Evolutionary conservation across 2,329 filamentous ascomycete species (phyloP), one percentile per base, ranked within the genome.

Genomic region (Xylariaceae sp.): DNA sequence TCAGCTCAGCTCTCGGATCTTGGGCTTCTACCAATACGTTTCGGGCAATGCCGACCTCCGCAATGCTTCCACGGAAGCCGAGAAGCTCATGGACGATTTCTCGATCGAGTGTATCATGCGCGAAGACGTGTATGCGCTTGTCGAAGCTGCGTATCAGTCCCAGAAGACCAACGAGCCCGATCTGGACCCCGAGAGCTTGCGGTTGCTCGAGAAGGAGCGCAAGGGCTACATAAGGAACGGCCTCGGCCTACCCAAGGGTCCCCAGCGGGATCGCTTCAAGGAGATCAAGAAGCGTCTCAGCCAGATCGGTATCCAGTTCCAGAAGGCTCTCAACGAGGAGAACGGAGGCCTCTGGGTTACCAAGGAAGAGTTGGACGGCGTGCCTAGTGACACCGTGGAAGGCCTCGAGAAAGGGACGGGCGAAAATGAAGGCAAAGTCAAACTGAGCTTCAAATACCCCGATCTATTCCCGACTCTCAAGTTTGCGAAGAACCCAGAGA

Each of bases 321-420:
- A 84, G 57, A 88, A 88, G 69, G 85, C 83, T 53, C 68, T 90
- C 42, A 89, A 89, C 55, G 85, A 90, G 62, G 86, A 92, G 65
- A 81, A 81, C 52, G 83, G 82, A n/a, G 83, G 81, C 2, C 65
- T 89, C 36, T 92, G 85, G 85, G 83, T 90, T 53, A 84, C 82
- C 1, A 70, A 65, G 3, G 73, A 84, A 48, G 78, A 92, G 63
- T 70, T 92, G 5, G 76, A 84, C 33, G 86, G 86, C 34, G 83
- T 89, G 13, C 85, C 85, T 0, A 63, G 74, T 13, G 85, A 90
- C 58, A 75, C 88, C 6, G 50, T 87, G 3, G 68, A 73, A 9
- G 68, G 67, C 2, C 66, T 89, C 39, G 80, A 85, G 61, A 85
- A 86, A 64, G 86, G 86, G 21, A 78, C 77, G 5, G 75, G 73